Base-by-base conservation (phyloP, 106 monocot species). In the Gastrodia elata region DNA sequence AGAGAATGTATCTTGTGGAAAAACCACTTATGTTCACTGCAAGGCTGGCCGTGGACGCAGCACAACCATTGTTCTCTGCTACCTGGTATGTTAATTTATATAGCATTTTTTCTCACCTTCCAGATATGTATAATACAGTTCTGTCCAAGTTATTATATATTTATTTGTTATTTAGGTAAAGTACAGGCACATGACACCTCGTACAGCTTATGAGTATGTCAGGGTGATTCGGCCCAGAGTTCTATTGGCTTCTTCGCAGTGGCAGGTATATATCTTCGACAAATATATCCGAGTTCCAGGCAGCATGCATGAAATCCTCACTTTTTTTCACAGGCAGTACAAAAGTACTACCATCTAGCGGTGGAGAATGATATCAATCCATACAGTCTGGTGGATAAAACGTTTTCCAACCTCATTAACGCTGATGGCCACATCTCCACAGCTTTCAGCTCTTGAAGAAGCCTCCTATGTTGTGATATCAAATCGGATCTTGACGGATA, bases 1-100 rank as follows among this genome's bases (percentile, higher is more conserved):
- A 90, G 96, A 70, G 43, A 91, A 93, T 80, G 86, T 88, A 67
- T 83, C 86, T 27, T 78, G 68, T 80, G 86, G 86, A 27, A 91
- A 88, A 77, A 86, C 78, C 43, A 98, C 93, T 44, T 98, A 98
- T 80, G 97, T 98, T 38, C 97, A 98, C 71, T 98, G 97, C 80
- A 98, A 98, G 93, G 97, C 97, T 87, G 97, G 97, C 36, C 90
- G 97, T 61, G 97, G 97, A 68, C 88, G 97, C 39, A 98, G 97
- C 82, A 93, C 93, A 13, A 98, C 97, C 14, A 87, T 98, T 71
- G 93, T 93, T 77, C 83, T 98, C 38, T 98, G 97, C 82, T 98
- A 93, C 56, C 88, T 98, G 98, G 98, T 93, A 27, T 49, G 78
- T 75, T 34, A 40, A n/a, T n/a, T 22, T 68, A 25, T n/a, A 25